phyloP scores from a whole-genome alignment of 2,329 filamentous ascomycete species.

The Neonectria faginata region DNA sequence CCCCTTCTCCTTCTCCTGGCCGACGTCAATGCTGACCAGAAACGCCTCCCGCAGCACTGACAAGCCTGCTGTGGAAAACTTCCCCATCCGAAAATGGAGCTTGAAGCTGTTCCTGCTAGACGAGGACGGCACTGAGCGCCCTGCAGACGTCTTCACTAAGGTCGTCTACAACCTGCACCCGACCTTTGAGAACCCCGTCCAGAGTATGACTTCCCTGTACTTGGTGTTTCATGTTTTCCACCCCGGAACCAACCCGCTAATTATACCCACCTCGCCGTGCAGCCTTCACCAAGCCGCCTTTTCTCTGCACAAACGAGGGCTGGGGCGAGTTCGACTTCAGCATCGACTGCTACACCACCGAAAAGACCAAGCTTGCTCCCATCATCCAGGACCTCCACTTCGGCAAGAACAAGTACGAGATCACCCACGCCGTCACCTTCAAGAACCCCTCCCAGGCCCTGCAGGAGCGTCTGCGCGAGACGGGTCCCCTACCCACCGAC shows the following conservation, averaged over 20 bases:
- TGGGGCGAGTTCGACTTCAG: slow-evolving; percentile 99
- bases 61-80: slow-evolving; percentile 85
- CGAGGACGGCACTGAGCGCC: slow-evolving; percentile 84
- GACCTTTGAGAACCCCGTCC: slow-evolving; percentile 86
- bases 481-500: slow-evolving; percentile 84
- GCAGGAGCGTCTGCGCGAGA: slow-evolving; percentile 81
- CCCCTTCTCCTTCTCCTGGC: not conserved
- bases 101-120: slow-evolving; percentile 88
- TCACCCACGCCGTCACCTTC: slow-evolving; percentile 83
- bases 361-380: slow-evolving; percentile 83
- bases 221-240: not conserved
- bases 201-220: slow-evolving; percentile 72
- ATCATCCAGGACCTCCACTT: slow-evolving; percentile 95
- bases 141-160: slow-evolving; percentile 89
- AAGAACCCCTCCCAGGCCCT: slow-evolving; percentile 93
- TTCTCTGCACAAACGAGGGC: slow-evolving; percentile 90
- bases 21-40: slow-evolving; percentile 22
- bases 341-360: slow-evolving; percentile 83
- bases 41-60: slow-evolving; percentile 64
- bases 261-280: slow-evolving; percentile 15
- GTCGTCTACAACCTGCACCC: slow-evolving; percentile 94
- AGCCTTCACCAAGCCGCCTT: slow-evolving; percentile 88
- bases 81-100: slow-evolving; percentile 93
- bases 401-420: slow-evolving; percentile 81
- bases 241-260: slow-evolving; percentile 29